Evolutionary conservation across 2,329 filamentous ascomycete genomes (phyloP).

Genomic region (Alternaria incomplexa): DNA sequence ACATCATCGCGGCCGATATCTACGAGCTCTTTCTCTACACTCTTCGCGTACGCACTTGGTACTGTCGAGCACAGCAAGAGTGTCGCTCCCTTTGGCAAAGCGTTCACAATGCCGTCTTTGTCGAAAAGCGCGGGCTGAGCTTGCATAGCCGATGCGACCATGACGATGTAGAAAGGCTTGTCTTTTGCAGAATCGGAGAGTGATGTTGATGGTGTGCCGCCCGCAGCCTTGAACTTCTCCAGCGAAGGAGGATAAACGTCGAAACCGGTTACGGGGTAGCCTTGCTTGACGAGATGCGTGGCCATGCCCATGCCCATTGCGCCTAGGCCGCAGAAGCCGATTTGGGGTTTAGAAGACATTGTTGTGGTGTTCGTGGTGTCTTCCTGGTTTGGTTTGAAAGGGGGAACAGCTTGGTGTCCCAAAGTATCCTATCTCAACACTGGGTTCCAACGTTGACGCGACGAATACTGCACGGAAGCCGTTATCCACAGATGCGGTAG

Average conservation of each 20-base stretch:
- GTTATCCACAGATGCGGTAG: neutral
- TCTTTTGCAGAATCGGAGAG: slow-evolving; percentile 66
- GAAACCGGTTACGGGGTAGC: slow-evolving; percentile 72
- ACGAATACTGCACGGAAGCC: neutral
- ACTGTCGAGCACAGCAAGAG: slow-evolving; percentile 75
- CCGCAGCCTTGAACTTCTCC: slow-evolving; percentile 67
- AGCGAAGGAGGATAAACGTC: slow-evolving; percentile 73
- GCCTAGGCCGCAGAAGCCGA: slow-evolving; percentile 76
- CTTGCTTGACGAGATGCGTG: slow-evolving; percentile 70
- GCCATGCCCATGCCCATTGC: slow-evolving; percentile 87
- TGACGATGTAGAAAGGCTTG: slow-evolving; percentile 69
- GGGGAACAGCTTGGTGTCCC: neutral
- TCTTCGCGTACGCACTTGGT: slow-evolving; percentile 68
- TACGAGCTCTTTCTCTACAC: slow-evolving; percentile 63
- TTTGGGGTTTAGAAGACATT: slow-evolving; percentile 52
- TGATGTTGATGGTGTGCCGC: slow-evolving; percentile 65
- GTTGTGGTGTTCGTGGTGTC: neutral
- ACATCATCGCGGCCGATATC: slow-evolving; percentile 66
- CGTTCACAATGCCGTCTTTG: slow-evolving; percentile 56
- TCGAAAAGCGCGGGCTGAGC: slow-evolving; percentile 71
- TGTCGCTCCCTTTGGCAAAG: slow-evolving; percentile 63
- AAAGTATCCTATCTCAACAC: neutral
- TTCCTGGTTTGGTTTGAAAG: neutral
- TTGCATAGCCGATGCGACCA: slow-evolving; percentile 77
- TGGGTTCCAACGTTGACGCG: neutral